phyloP scores from a whole-genome alignment of 2,329 filamentous ascomycete genomes.

The Xylaria sp. region DNA sequence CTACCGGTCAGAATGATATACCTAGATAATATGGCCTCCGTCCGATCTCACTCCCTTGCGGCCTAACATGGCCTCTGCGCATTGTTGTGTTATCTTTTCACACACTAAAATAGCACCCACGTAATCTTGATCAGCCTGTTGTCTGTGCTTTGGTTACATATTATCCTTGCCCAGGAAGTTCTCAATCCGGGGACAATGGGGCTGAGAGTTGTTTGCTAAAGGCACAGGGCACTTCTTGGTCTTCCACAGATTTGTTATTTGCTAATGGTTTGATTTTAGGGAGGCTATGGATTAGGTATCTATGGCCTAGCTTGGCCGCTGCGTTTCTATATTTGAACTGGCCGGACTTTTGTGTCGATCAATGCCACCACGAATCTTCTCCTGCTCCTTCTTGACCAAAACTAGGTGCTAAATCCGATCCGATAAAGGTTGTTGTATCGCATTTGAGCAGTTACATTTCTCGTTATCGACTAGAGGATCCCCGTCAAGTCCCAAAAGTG shows the following conservation, averaged over 20 bases:
- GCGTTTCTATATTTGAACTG: not conserved
- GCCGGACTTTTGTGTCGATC: not conserved
- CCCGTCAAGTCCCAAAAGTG: not conserved
- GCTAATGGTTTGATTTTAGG: not conserved
- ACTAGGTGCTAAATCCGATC: not conserved
- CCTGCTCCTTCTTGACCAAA: not conserved
- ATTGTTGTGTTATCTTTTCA: conserved; percentile 1
- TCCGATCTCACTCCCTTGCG: conserved; percentile 1
- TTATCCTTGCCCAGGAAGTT: not conserved
- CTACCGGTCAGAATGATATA: not conserved
- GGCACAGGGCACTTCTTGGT: not conserved
- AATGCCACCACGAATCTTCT: not conserved
- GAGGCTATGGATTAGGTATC: not conserved
- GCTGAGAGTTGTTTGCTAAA: conserved; percentile 1
- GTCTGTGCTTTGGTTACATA: conserved; percentile 1
- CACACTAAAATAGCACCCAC: conserved; percentile 2
- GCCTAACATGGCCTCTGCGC: conserved; percentile 6
- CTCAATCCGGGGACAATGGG: not conserved
- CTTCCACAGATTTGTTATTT: not conserved
- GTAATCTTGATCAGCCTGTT: not conserved
- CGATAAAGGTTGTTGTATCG: not conserved
- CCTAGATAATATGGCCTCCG: not conserved
- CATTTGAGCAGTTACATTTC: not conserved
- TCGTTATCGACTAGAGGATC: not conserved
- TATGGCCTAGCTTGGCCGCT: not conserved